These are phyloP conservation scores for Rubus parviflorus DNA, from an alignment of 306 rosid species.

Conservation along the genomic window DNA sequence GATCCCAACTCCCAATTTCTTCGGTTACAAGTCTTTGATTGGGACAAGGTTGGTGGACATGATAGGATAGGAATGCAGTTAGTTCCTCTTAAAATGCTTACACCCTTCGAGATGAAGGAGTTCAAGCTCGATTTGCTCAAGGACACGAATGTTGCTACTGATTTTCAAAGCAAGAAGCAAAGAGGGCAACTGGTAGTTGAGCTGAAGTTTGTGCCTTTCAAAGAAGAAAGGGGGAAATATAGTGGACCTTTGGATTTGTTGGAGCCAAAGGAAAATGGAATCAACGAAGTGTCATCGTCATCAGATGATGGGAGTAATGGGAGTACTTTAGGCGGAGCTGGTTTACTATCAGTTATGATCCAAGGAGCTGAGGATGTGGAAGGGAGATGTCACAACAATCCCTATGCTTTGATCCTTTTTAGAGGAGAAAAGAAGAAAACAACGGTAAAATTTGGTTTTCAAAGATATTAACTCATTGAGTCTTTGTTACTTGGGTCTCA, in stretches of 20 bases:
- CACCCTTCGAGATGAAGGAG: constrained; percentile 58
- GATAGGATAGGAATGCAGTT: constrained; percentile 81
- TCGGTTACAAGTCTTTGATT: constrained; percentile 77
- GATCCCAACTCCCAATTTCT: constrained; percentile 81
- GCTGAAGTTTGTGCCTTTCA: constrained; percentile 75
- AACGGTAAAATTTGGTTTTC: constrained; percentile 42
- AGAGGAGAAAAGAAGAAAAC: constrained; percentile 78
- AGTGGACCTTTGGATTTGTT: constrained; percentile 12
- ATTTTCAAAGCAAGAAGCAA: constrained; percentile 49
- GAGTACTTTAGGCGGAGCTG: constrained; percentile 52
- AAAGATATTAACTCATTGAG: neutral
- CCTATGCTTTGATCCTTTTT: constrained; percentile 62
- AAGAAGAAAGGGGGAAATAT: constrained; percentile 57
- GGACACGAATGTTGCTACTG: constrained; percentile 44
- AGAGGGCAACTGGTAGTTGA: constrained; percentile 78
- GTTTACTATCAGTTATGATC: constrained; percentile 70
- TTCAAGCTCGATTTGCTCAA: constrained; percentile 71
- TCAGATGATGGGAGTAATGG: constrained; percentile 43
- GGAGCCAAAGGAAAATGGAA: constrained; percentile 22
- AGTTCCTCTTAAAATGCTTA: constrained; percentile 68
- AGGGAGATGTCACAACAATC: constrained; percentile 79
- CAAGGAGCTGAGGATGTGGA: constrained; percentile 84
- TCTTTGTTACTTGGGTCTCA: neutral
- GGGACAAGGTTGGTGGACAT: constrained; percentile 95
- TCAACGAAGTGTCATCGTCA: constrained; percentile 21